Percentiles rank a stretch among this genome's conserved stretches.
Conservation (phyloP, 495 filamentous ascomycete genomes). For the Hypoxylon subgilvum region DNA sequence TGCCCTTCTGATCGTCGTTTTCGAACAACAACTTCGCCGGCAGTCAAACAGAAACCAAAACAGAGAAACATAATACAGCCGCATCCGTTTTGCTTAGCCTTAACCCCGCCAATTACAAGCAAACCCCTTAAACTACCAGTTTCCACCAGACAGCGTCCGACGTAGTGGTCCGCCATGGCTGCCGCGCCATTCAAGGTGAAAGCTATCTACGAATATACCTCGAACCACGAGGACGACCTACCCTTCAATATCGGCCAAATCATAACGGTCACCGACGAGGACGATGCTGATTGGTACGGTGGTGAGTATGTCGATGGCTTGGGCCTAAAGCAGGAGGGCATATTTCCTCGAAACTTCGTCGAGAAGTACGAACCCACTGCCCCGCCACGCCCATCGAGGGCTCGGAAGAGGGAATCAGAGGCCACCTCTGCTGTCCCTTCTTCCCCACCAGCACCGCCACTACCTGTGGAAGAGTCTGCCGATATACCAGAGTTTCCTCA, state of each 20-base stretch:
- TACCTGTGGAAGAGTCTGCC: constrained; percentile 56
- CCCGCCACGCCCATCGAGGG: constrained; percentile 80
- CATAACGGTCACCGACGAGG: constrained; percentile 88
- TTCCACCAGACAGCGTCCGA: constrained; percentile 27
- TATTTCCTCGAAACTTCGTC: constrained; percentile 97
- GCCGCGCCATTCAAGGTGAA: constrained; percentile 87
- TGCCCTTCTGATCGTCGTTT: constrained; percentile 26
- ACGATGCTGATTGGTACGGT: constrained; percentile 93
- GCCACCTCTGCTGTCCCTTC: constrained; percentile 30
- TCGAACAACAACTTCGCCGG: constrained; percentile 21
- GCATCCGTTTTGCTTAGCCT: constrained; percentile 30
- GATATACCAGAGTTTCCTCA: constrained; percentile 42
- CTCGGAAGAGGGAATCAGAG: constrained; percentile 74
- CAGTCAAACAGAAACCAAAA: constrained; percentile 14
- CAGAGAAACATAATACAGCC: constrained; percentile 24
- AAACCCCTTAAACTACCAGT: constrained; percentile 2
- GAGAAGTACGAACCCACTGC: constrained; percentile 91
- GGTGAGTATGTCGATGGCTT: constrained; percentile 82
- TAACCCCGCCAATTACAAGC: constrained; percentile 36
- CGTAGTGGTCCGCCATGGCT: constrained; percentile 67
- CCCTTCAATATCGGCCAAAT: constrained; percentile 83
- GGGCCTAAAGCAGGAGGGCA: constrained; percentile 79
- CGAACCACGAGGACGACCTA: constrained; percentile 91
- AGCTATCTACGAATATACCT: constrained; percentile 91
- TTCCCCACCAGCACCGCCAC: constrained; percentile 73